Evolutionary conservation across 1,284 basidiomycete species (phyloP).

Genomic region (Ceratorhiza oryzae-sativae): DNA sequence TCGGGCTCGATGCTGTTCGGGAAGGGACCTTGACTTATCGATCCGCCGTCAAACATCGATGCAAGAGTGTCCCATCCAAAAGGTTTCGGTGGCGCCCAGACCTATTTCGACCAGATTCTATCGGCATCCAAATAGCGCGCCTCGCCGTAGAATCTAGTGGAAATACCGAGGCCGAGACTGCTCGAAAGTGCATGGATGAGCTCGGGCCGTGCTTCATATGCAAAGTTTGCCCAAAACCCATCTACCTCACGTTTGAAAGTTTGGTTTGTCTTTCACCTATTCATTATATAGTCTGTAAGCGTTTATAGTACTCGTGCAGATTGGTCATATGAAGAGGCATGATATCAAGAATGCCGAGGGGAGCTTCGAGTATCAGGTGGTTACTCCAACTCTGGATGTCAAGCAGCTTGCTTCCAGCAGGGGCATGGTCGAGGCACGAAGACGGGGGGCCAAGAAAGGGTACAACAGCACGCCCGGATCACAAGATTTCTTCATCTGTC

Average conservation of each 20-base stretch:
- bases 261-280: neutral
- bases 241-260: slow-evolving; percentile 7
- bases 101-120: slow-evolving; percentile 13
- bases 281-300: too few relatives aligned
- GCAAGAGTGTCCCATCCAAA: slow-evolving; percentile 2
- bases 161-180: neutral
- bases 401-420: neutral
- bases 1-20: slow-evolving; percentile 11
- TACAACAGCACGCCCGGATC: slow-evolving; percentile 10
- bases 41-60: slow-evolving; percentile 29
- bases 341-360: neutral
- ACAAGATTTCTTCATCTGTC: slow-evolving; percentile 28
- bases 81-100: slow-evolving; percentile 15
- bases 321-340: slow-evolving; percentile 32
- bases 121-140: slow-evolving; percentile 21
- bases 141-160: slow-evolving; percentile 3
- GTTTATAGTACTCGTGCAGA: neutral
- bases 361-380: slow-evolving; percentile 1
- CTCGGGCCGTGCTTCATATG: slow-evolving; percentile 22
- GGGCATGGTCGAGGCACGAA: slow-evolving; percentile 30
- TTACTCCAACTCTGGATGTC: neutral
- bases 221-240: slow-evolving; percentile 8
- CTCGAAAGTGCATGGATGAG: slow-evolving; percentile 8
- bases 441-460: slow-evolving; percentile 32
- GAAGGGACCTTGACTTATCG: slow-evolving; percentile 31